phyloP scores from a whole-genome alignment of 1,284 basidiomycete genomes.

The Rhodotorula sp. region DNA sequence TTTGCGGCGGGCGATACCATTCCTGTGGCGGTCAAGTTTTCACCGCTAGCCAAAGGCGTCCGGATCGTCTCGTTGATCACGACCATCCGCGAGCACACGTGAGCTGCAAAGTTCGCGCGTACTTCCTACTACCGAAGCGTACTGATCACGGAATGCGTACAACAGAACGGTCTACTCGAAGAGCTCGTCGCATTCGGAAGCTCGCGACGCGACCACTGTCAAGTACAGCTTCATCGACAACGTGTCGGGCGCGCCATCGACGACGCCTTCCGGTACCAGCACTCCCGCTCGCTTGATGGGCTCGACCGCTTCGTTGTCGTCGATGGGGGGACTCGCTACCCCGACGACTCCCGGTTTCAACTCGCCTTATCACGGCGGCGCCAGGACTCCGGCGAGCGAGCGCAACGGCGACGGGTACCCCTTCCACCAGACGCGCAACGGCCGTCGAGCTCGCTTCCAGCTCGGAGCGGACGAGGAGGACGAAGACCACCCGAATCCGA shows the following conservation, averaged over 20 bases:
- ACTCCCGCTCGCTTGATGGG: constrained; percentile 36
- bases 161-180: constrained; percentile 61
- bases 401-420: constrained; percentile 7
- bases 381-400: constrained; percentile 6
- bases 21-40: constrained; percentile 79
- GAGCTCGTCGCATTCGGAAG: constrained; percentile 63
- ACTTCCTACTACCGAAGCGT: fast-evolving
- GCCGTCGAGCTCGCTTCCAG: constrained; percentile 13
- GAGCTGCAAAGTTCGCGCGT: not conserved
- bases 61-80: constrained; percentile 66
- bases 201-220: constrained; percentile 62
- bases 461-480: constrained; percentile 26
- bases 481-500: constrained; percentile 7
- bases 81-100: constrained; percentile 66
- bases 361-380: constrained; percentile 18
- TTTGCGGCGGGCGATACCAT: constrained; percentile 85
- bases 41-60: constrained; percentile 80
- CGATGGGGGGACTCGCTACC: constrained; percentile 22
- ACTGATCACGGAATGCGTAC: not conserved
- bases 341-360: constrained; percentile 34
- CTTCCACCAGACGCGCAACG: not conserved
- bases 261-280: constrained; percentile 53
- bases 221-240: constrained; percentile 67
- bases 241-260: constrained; percentile 49
- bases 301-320: constrained; percentile 31